Base-by-base conservation (phyloP, 306 rosid genomes). In the Dalbergia cultrata region DNA sequence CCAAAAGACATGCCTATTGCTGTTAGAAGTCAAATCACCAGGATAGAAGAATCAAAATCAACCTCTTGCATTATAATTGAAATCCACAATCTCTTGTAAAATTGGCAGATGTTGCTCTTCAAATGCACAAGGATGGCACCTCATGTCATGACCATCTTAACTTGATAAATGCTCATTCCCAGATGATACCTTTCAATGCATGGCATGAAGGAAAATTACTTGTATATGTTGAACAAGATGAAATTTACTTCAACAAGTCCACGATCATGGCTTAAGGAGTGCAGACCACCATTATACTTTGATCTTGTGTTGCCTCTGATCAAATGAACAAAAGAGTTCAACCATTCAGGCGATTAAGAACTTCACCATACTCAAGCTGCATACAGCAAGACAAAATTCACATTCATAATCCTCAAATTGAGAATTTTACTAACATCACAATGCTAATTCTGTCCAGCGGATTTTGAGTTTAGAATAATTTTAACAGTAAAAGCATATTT, bases 71-170 rank as follows among this genome's bases (percentile, higher is more conserved):
- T 72, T 77, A 26, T 26, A 26, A 26, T 26, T 26, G 31, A 47
- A 50, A 70, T 54, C 78, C 74, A 62, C 72, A 76, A 61, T 64
- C 61, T 41, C 66, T 35, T 26, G 41, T 26, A 73, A 37, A 26
- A n/a, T 18, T 59, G 6, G 34, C 35, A 45, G 53, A 79, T 18
- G 67, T 59, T 13, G 61, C 12, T n/a, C 44, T 59, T 56, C 6
- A 5, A 37, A 37, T 39, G 44, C 53, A n/a, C 31, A 18, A 67
- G 54, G 43, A 57, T 44, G 73, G 62, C 26, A 34, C 45, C 45
- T 45, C 53, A 65, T 3, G 18, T 58, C 21, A 43, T 47, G 45
- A 47, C 22, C 68, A 59, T 22, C 61, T 60, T 77, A 43, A 52
- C 59, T 59, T 45, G 9, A 60, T 8, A 17, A 45, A 17, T 35